These are phyloP conservation scores for Triadica sebifera DNA, from an alignment of 345 rosid species.

Conservation along the genomic window DNA sequence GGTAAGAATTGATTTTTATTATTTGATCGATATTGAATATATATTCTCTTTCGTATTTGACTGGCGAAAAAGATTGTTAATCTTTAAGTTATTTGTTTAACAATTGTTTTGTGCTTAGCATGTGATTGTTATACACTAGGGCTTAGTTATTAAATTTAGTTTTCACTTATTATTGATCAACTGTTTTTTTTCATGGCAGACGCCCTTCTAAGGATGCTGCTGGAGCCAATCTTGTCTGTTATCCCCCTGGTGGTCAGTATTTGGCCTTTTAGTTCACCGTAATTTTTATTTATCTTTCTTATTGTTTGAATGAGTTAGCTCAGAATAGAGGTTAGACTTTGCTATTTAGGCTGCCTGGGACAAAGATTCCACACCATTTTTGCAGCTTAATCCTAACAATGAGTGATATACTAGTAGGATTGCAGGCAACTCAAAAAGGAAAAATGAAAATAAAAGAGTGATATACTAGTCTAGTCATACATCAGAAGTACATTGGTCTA, in stretches of 20 bases:
- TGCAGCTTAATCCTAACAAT: background rate
- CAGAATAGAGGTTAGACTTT: background rate
- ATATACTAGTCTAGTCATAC: too few species aligned
- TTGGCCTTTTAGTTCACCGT: constrained; percentile 5
- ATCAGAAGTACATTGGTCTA: background rate
- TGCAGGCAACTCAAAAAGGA: background rate
- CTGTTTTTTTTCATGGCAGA: constrained; percentile 35
- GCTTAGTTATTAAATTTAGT: background rate
- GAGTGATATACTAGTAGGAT: background rate
- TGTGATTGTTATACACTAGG: background rate
- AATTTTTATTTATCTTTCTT: background rate
- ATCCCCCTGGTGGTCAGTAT: constrained; percentile 51
- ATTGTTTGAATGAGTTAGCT: background rate
- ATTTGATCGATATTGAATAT: background rate
- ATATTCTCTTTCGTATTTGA: background rate
- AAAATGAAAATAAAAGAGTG: too few species aligned
- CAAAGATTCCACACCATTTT: background rate
- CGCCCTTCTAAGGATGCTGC: constrained; percentile 52
- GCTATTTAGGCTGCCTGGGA: background rate
- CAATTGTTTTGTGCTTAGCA: background rate
- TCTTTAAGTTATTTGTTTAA: background rate
- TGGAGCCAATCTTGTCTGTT: constrained; percentile 58
- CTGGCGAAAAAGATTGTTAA: background rate
- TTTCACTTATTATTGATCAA: constrained; percentile 1
- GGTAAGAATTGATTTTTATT: constrained; percentile 40